Evolutionary conservation across 371 early-diverging fungal species (phyloP).

Genomic region (Mucor plumbeus): DNA sequence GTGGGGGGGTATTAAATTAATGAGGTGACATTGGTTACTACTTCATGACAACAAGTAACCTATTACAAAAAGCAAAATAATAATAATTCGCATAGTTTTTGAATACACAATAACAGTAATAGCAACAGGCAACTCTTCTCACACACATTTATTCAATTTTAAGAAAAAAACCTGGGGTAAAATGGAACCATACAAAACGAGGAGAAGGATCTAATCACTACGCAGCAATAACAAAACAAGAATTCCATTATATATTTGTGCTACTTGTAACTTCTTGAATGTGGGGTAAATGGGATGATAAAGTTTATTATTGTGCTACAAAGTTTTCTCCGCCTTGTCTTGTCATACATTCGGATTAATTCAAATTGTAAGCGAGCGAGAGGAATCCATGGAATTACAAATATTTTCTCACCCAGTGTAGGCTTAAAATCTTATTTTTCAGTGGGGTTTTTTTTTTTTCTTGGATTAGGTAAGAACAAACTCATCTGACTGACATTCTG

Average conservation of each 20-base stretch:
- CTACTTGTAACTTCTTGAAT: neutral
- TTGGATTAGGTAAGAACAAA: neutral
- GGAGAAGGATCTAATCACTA: neutral
- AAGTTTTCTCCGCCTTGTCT: neutral
- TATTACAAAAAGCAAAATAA: neutral
- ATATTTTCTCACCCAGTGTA: neutral
- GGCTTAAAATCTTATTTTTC: neutral
- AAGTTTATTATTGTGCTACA: neutral
- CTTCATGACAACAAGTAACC: neutral
- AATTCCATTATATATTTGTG: neutral
- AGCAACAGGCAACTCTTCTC: neutral
- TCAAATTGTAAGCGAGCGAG: neutral
- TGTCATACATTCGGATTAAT: constrained; percentile 5
- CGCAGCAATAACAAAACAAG: neutral
- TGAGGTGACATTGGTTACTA: constrained; percentile 2
- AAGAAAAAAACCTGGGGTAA: constrained; percentile 8
- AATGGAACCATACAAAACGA: constrained; percentile 3
- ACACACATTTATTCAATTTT: constrained; percentile 2
- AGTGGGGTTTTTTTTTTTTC: no score
- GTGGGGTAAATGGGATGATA: constrained; percentile 5
- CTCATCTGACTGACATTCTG: neutral
- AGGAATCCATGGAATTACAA: constrained; percentile 3
- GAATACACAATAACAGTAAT: neutral
- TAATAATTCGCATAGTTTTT: neutral
- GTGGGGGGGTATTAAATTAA: neutral